phyloP scores from a whole-genome alignment of 2,329 filamentous ascomycete genomes.

The Hypoxylon rubiginosum region DNA sequence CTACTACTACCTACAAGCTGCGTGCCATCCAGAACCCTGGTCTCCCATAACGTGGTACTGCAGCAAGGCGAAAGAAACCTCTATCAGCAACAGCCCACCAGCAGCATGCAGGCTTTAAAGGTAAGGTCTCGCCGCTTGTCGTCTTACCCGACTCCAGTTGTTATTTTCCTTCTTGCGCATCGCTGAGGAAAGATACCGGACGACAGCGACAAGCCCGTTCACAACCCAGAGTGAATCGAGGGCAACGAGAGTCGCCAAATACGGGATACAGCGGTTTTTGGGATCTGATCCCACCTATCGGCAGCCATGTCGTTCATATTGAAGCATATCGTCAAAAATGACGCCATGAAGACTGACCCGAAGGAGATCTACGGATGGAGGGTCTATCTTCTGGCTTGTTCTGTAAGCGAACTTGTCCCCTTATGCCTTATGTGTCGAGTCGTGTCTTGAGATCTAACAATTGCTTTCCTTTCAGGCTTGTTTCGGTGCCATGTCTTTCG shows the following conservation, averaged over 20 bases:
- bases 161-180: conserved; percentile 27
- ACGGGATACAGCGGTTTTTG: conserved; percentile 19
- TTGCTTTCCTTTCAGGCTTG: conserved; percentile 51
- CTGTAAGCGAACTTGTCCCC: conserved; percentile 54
- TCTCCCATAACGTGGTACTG: conserved; percentile 34
- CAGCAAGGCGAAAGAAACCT: conserved; percentile 34
- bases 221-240: conserved; percentile 11
- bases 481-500: conserved; percentile 70
- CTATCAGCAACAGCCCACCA: conserved; percentile 31
- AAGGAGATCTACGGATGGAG: conserved; percentile 79
- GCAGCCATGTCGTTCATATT: conserved; percentile 50
- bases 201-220: conserved; percentile 14
- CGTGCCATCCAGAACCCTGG: conserved; percentile 23
- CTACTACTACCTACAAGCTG: conserved; percentile 29
- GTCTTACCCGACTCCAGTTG: conserved; percentile 18
- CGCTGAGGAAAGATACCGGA: conserved; percentile 17
- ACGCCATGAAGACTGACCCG: conserved; percentile 76
- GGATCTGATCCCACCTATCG: conserved; percentile 28
- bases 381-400: conserved; percentile 73
- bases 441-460: conserved; percentile 13
- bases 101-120: conserved; percentile 35
- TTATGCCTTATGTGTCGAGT: not conserved
- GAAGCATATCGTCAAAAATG: conserved; percentile 63
- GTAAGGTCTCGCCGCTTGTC: conserved; percentile 29
- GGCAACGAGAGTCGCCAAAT: conserved; percentile 9